These are phyloP conservation scores for Fragaria vesca DNA, from an alignment of 306 rosid genomes.

Conservation along the genomic window DNA sequence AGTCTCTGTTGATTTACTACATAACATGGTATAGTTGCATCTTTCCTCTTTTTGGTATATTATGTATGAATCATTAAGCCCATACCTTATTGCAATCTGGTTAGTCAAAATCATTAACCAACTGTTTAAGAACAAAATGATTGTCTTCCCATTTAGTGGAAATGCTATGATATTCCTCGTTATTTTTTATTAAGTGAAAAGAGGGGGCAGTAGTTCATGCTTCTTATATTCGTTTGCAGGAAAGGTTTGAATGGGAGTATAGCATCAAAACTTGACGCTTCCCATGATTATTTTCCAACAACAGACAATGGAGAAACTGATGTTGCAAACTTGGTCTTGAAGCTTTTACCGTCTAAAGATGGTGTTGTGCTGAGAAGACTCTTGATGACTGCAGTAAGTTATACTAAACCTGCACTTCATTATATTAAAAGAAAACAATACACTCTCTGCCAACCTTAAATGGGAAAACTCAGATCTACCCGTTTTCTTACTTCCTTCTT, in stretches of 20 bases:
- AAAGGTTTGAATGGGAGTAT: slow-evolving; percentile 57
- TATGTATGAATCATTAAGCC: background rate
- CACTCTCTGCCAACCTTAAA: background rate
- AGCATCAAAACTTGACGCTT: slow-evolving; percentile 42
- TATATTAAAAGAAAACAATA: background rate
- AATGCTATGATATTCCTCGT: slow-evolving; percentile 2
- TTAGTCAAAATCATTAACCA: background rate
- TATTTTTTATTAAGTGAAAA: background rate
- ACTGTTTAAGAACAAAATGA: background rate
- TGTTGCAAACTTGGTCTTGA: slow-evolving; percentile 64
- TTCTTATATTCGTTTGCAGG: slow-evolving; percentile 49
- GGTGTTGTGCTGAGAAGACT: slow-evolving; percentile 91
- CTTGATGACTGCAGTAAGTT: slow-evolving; percentile 91
- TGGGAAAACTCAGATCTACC: background rate
- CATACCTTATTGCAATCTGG: background rate
- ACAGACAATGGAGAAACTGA: slow-evolving; percentile 44
- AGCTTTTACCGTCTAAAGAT: slow-evolving; percentile 75
- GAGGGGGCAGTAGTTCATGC: slow-evolving; percentile 1
- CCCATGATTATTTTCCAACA: slow-evolving; percentile 32
- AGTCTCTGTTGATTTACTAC: background rate
- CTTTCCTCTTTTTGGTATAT: background rate
- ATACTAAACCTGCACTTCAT: slow-evolving; percentile 1
- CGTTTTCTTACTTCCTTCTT: background rate
- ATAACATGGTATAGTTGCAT: background rate
- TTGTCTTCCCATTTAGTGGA: background rate